A percentile compares a stretch with the other conserved stretches of the same genome.
Evolutionary conservation across 2,329 filamentous ascomycete species (phyloP).

Genomic region (Penicillium sp.): DNA sequence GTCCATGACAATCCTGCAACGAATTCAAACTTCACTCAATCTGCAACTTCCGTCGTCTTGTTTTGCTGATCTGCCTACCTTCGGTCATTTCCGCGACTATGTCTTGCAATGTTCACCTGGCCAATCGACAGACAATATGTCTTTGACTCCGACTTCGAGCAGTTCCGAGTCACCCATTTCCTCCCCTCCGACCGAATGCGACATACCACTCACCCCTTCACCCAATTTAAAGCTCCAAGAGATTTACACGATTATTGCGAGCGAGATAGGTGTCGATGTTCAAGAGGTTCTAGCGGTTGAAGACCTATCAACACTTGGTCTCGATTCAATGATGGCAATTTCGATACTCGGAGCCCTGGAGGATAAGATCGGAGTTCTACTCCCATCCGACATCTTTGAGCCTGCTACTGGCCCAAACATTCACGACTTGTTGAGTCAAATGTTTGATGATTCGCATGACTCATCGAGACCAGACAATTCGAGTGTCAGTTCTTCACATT

Average conservation of each 20-base stretch:
- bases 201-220: neutral
- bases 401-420: neutral
- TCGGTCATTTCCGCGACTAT: neutral
- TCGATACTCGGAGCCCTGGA: neutral
- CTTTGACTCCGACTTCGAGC: neutral
- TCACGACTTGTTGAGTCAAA: neutral
- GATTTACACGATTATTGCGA: neutral
- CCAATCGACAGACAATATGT: neutral
- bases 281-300: neutral
- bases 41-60: neutral
- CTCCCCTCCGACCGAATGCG: neutral
- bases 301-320: neutral
- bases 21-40: neutral
- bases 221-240: neutral
- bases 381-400: conserved; percentile 5
- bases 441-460: too few relatives aligned
- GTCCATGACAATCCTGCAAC: neutral
- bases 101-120: neutral
- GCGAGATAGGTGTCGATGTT: neutral
- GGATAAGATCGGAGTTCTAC: neutral
- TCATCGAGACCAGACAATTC: too few relatives aligned
- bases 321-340: neutral
- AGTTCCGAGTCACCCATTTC: neutral
- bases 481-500: neutral
- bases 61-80: neutral